Base-by-base conservation (phyloP, 2,329 filamentous ascomycete genomes). In the Monosporascus sp. region DNA sequence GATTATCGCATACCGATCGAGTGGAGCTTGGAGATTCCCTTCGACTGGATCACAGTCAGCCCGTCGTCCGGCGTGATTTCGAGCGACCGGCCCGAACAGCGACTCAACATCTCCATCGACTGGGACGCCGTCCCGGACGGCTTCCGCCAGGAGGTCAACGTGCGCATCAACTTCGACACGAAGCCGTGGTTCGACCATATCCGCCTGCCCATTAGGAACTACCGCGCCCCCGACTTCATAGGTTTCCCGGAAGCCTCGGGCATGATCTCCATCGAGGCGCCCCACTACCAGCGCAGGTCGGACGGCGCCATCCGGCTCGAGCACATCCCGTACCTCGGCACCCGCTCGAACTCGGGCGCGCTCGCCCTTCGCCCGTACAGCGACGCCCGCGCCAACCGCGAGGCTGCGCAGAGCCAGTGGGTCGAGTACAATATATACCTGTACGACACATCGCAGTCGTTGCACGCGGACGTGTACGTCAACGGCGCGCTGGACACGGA, bases 401-500 rank as follows among this genome's bases (percentile, higher is more conserved):
- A 55, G 14, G 56, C 41, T 4, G 53, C 55, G 3, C 49, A 49
- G 3, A 45, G 59, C 3, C 59, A 64, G 0, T 64, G 60, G 53
- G 60, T 64, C 7, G 59, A 61, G 16, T 73, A 69, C 53, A 59
- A 61, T 5, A 60, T 73, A 20, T 69, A 68, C 45, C 61, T 70
- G 7, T 68, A 69, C 47, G 57, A 65, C 1, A 57, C 55, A 3
- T 51, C 56, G 3, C 36, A 44, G 2, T 52, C 59, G 11, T 58
- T 70, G 1, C 59, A 57, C 2, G 62, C 71, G 1, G 62, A 66
- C 19, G 57, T 73, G 14, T 70, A 72, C 43, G 69, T 74, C 57
- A 71, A 66, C 52, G 68, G 65, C 50, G 69, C 74, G 0, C 70
- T 82, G 5, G 82, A 83, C 59, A 73, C 76, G 6, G 74, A 80